phyloP scores from a whole-genome alignment of 345 rosid species.

The Passiflora organensis region DNA sequence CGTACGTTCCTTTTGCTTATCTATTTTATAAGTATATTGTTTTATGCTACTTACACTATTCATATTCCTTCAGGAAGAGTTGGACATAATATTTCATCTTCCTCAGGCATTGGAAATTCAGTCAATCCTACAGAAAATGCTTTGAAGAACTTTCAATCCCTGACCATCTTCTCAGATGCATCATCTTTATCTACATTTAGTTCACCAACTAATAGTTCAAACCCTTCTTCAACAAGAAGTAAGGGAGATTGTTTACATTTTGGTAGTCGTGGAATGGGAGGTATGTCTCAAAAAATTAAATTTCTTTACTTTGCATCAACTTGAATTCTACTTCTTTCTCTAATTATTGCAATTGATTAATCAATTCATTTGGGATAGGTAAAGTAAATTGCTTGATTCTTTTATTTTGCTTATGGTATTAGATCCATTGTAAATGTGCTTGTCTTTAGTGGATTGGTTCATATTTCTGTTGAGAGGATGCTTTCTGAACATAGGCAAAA shows the following conservation, averaged over 20 bases:
- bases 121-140: slow-evolving; percentile 39
- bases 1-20: slow-evolving; percentile 2
- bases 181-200: slow-evolving; percentile 35
- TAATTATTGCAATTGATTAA: too few relatives aligned
- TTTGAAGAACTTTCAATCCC: slow-evolving; percentile 45
- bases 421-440: too few relatives aligned
- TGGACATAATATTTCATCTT: slow-evolving; percentile 40
- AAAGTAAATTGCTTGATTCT: too few relatives aligned
- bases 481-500: too few relatives aligned
- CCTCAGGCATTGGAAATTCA: slow-evolving; percentile 42
- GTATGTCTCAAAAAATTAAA: slow-evolving; percentile 31
- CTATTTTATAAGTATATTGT: slow-evolving; percentile 11
- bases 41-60: slow-evolving; percentile 20
- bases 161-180: slow-evolving; percentile 39
- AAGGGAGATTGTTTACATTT: slow-evolving; percentile 66
- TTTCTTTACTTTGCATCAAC: background rate
- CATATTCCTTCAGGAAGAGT: slow-evolving; percentile 41
- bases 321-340: too few relatives aligned
- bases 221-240: slow-evolving; percentile 37
- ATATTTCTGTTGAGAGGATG: too few relatives aligned
- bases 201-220: slow-evolving; percentile 33
- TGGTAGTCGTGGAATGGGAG: slow-evolving; percentile 74
- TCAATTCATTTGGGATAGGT: too few relatives aligned
- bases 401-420: too few relatives aligned
- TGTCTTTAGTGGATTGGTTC: too few relatives aligned